A percentile compares a stretch with the other conserved stretches of the same genome.
These are phyloP conservation scores for Pichia sorboxylosa DNA, from an alignment of 1,139 yeast species.

Conservation along the genomic window DNA sequence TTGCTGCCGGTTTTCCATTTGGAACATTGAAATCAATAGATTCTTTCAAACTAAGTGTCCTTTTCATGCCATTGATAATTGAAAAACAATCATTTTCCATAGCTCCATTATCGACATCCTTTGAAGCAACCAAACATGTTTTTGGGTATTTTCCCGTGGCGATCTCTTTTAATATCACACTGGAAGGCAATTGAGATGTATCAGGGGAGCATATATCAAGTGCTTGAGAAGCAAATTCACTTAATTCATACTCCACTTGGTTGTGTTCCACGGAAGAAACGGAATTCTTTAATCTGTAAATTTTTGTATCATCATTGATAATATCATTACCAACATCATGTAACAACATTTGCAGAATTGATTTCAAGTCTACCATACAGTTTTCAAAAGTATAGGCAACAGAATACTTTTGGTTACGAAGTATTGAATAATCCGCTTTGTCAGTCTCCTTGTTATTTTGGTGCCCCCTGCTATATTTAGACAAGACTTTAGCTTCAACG, in stretches of 20 bases:
- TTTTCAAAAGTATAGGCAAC: conserved; percentile 4
- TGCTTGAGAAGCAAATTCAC: conserved; percentile 2
- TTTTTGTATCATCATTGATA: background rate
- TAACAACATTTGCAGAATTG: conserved; percentile 1
- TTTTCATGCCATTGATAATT: background rate
- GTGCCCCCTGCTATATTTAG: background rate
- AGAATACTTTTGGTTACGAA: background rate
- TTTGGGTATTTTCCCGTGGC: background rate
- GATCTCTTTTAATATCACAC: background rate
- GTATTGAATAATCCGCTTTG: background rate
- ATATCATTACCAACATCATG: background rate
- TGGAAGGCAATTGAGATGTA: no score
- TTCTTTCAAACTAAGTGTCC: background rate
- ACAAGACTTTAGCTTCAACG: background rate
- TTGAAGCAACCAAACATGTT: conserved; percentile 1
- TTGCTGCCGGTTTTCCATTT: background rate
- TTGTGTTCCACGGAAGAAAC: background rate
- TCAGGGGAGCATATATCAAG: conserved; percentile 6
- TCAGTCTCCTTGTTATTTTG: background rate
- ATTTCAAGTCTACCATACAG: conserved; percentile 6
- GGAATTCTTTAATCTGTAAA: background rate
- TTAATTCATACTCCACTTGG: conserved; percentile 1
- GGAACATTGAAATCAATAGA: background rate
- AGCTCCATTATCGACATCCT: background rate
- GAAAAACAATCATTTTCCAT: background rate